These are phyloP conservation scores for Tolypocladium capitatum DNA, from an alignment of 2,329 filamentous ascomycete species.

Conservation along the genomic window DNA sequence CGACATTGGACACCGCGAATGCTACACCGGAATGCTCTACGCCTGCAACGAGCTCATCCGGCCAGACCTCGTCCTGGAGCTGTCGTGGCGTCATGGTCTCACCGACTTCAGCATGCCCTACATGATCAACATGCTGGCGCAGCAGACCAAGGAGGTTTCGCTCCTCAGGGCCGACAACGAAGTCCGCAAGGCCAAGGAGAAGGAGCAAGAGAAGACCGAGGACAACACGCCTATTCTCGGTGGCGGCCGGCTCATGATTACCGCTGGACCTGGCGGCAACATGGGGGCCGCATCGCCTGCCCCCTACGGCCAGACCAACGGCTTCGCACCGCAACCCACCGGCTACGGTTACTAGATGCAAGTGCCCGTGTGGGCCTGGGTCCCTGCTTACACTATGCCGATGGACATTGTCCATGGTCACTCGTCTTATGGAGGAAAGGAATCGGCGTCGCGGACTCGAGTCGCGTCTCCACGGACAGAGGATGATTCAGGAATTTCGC, in stretches of 20 bases:
- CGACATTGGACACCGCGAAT: constrained; percentile 96
- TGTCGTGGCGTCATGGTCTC: constrained; percentile 92
- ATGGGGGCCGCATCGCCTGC: constrained; percentile 41
- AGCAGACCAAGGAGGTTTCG: constrained; percentile 79
- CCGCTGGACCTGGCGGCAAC: constrained; percentile 62
- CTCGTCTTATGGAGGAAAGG: background rate
- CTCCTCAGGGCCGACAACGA: constrained; percentile 90
- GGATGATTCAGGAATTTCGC: constrained; percentile 11
- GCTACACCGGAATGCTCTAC: constrained; percentile 99
- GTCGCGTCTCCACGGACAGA: background rate
- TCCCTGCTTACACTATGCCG: constrained; percentile 3
- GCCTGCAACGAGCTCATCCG: constrained; percentile 96
- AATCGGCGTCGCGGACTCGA: background rate
- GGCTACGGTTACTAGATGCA: constrained; percentile 51
- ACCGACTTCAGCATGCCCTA: constrained; percentile 98
- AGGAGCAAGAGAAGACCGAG: constrained; percentile 66
- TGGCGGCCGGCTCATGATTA: constrained; percentile 83
- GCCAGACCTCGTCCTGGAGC: constrained; percentile 82
- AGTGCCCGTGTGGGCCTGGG: constrained; percentile 15
- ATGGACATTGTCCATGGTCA: background rate
- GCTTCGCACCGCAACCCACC: constrained; percentile 79
- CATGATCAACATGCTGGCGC: constrained; percentile 95
- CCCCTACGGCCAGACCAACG: constrained; percentile 67
- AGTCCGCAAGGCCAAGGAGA: constrained; percentile 69
- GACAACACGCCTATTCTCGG: constrained; percentile 90